A percentile compares a stretch with the other conserved stretches of the same genome.
phyloP scores from a whole-genome alignment of 352 stramenopile species.

The Pythium phragmitis region DNA sequence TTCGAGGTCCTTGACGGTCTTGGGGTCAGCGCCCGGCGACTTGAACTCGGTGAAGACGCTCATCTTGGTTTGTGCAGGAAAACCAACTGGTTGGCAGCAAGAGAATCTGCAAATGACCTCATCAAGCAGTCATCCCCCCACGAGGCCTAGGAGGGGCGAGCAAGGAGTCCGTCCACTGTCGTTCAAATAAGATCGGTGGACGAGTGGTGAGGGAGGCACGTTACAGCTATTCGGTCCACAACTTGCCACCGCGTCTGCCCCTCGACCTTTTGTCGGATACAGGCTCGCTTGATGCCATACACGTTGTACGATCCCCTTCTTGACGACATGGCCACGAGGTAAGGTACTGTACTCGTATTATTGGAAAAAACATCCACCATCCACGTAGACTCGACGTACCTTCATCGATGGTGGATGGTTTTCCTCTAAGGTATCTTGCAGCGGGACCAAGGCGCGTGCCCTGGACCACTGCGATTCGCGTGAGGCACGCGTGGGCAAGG shows the following conservation, averaged over 20 bases:
- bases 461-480: background rate
- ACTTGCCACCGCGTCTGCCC: too few relatives aligned
- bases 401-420: too few relatives aligned
- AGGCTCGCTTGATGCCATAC: too few relatives aligned
- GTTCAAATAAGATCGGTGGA: background rate
- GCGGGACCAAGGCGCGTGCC: background rate
- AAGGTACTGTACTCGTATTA: too few relatives aligned
- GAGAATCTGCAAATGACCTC: background rate
- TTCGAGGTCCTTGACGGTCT: constrained; percentile 5
- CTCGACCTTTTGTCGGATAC: too few relatives aligned
- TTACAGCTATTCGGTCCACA: background rate
- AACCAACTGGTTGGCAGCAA: background rate
- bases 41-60: constrained; percentile 15
- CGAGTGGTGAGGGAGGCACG: background rate
- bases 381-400: too few relatives aligned
- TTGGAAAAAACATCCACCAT: too few relatives aligned
- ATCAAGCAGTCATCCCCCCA: background rate
- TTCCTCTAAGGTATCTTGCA: background rate
- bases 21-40: constrained; percentile 3
- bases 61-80: constrained; percentile 4
- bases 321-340: too few relatives aligned
- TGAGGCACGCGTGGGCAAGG: constrained; percentile 1
- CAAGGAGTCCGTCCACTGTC: background rate
- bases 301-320: too few relatives aligned
- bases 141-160: background rate